Conservation (phyloP, 495 filamentous ascomycete species). For the Hypoxylon fuscum region DNA sequence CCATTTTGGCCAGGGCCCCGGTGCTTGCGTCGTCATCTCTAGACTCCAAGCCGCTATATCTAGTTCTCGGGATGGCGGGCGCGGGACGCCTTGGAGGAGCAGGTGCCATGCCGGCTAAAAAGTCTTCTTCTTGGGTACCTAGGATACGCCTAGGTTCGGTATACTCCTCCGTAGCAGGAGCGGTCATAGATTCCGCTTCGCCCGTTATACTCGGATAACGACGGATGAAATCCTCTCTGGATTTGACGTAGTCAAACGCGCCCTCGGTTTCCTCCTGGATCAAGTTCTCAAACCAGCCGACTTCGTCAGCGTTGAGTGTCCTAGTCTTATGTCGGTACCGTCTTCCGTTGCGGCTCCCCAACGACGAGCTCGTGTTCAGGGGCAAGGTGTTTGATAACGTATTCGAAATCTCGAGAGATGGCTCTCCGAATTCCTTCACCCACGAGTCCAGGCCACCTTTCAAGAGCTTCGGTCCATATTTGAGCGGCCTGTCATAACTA, state of each 20-base stretch:
- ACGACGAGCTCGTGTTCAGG: conserved; percentile 17
- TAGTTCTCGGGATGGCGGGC: conserved; percentile 83
- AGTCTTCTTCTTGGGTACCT: conserved; percentile 44
- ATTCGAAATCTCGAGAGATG: conserved; percentile 61
- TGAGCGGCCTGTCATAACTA: conserved; percentile 73
- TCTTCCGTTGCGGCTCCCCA: conserved; percentile 22
- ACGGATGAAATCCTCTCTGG: conserved; percentile 80
- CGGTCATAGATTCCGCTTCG: conserved; percentile 79
- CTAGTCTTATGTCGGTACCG: conserved; percentile 23
- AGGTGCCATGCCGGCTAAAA: conserved; percentile 45
- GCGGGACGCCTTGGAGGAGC: conserved; percentile 73
- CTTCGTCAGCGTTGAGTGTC: conserved; percentile 46
- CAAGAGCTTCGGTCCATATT: conserved; percentile 76
- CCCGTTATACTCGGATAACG: conserved; percentile 78
- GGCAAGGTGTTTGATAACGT: conserved; percentile 40
- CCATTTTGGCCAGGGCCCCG: conserved; percentile 47
- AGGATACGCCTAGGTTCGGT: conserved; percentile 17
- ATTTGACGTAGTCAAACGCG: conserved; percentile 55
- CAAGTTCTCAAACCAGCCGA: conserved; percentile 51
- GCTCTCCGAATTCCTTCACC: conserved; percentile 78
- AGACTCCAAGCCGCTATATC: conserved; percentile 84
- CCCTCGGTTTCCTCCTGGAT: conserved; percentile 55
- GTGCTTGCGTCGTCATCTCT: conserved; percentile 53
- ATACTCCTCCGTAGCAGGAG: conserved; percentile 29
- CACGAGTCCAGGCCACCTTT: conserved; percentile 86